These are phyloP conservation scores for Plantago ovata DNA, from an alignment of 257 asterid genomes.

Conservation along the genomic window DNA sequence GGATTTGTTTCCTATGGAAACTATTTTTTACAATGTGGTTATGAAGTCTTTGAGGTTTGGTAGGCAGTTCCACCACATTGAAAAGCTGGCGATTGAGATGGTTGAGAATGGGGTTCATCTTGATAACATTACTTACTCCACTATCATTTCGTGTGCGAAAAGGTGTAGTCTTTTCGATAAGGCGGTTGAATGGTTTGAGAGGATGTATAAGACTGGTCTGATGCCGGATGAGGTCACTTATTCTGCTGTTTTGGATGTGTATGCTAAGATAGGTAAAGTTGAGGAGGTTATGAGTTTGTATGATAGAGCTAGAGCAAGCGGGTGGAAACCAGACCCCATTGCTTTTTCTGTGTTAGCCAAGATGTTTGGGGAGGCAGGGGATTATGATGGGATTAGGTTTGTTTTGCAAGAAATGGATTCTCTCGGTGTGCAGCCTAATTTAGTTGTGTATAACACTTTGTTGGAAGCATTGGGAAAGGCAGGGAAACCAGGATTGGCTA, in stretches of 20 bases:
- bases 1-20: conserved; percentile 61
- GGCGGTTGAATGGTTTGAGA: conserved; percentile 97
- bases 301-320: conserved; percentile 88
- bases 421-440: conserved; percentile 67
- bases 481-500: conserved; percentile 84
- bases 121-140: conserved; percentile 86
- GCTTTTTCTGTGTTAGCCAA: conserved; percentile 77
- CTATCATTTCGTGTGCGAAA: conserved; percentile 88
- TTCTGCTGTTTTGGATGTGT: conserved; percentile 83
- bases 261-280: conserved; percentile 73
- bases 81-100: conserved; percentile 81
- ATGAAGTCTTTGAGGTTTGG: conserved; percentile 92
- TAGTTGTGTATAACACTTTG: conserved; percentile 82
- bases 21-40: conserved; percentile 81
- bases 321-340: conserved; percentile 86
- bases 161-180: conserved; percentile 77
- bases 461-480: conserved; percentile 87
- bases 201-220: conserved; percentile 89
- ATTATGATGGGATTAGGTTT: conserved; percentile 81
- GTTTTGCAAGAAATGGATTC: conserved; percentile 84
- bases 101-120: conserved; percentile 55
- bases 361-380: conserved; percentile 91
- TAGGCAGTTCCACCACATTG: conserved; percentile 70
- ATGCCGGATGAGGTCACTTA: conserved; percentile 99
- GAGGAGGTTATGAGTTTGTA: conserved; percentile 88